Base-by-base conservation (phyloP, 768 basidiomycete genomes). In the Mycena floridula region DNA sequence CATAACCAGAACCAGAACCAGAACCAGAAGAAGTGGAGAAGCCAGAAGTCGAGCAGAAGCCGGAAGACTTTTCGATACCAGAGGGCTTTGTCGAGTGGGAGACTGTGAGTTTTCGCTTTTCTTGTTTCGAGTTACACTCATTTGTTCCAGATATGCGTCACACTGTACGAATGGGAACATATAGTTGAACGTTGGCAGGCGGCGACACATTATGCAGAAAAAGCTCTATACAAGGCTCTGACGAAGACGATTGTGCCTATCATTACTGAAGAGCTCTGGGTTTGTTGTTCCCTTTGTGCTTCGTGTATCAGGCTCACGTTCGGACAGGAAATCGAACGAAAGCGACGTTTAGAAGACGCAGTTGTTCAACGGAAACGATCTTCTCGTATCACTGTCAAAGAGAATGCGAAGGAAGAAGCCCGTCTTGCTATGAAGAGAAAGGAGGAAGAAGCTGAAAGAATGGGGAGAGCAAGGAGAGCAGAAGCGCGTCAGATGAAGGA, bases 41-140 rank as follows among this genome's bases (percentile, higher is more conserved):
- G n/a, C n/a, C n/a, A n/a, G n/a, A n/a, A n/a, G n/a, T n/a, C n/a
- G n/a, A n/a, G n/a, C 49, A 55, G 26, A 56, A 57, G 18, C 53
- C 56, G 53, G n/a, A 55, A 50, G 7, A 43, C 63, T 18, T 74
- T 72, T 5, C 50, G 7, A 43, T 64, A 18, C 67, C 68, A 2
- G 74, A 74, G 39, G 74, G 74, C 39, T 88, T 88, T 54, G 60
- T 89, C 30, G 92, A 95, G 62, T 97, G 94, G 93, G 89, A 95
- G 68, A 86, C 87, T 54, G 93, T 91, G 47, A 55, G 80, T 68
- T 36, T 24, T n/a, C n/a, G n/a, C n/a, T n/a, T n/a, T n/a, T n/a
- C n/a, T n/a, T n/a, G n/a, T n/a, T n/a, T n/a, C n/a, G n/a, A n/a
- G n/a, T n/a, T 22, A 43, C 32, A 23, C 15, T 18, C 15, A 11